Percentiles rank a stretch among this genome's conserved stretches.
Evolutionary conservation across 208 protist species (phyloP).

Genomic region (Wallacemonas collosoma): DNA sequence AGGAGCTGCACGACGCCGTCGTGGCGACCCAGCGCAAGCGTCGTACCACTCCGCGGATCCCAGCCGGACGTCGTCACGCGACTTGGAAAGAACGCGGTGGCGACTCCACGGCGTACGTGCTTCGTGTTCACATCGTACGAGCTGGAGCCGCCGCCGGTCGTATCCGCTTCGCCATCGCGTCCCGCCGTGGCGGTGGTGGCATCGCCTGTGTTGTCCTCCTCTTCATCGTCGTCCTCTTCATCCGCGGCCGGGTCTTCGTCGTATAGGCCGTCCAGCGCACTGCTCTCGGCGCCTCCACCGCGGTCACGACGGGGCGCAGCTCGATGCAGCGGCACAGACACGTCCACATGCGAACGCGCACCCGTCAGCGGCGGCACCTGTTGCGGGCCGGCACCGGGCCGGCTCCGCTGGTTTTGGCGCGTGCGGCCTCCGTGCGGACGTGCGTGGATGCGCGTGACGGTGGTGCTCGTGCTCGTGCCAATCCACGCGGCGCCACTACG

Average conservation of each 20-base stretch:
- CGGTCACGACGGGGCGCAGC: neutral
- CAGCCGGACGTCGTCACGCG: constrained; percentile 49
- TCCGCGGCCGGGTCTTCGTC: neutral
- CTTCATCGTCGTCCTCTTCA: constrained; percentile 18
- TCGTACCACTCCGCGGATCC: constrained; percentile 56
- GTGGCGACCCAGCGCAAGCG: constrained; percentile 61
- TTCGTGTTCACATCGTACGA: neutral
- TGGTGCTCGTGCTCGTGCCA: constrained; percentile 20
- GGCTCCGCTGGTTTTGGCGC: neutral
- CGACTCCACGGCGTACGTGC: neutral
- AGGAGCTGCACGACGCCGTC: constrained; percentile 67
- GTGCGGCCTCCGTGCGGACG: neutral
- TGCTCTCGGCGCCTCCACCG: neutral
- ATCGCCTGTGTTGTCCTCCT: neutral
- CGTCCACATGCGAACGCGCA: neutral
- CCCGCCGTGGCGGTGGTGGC: neutral
- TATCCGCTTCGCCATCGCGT: neutral
- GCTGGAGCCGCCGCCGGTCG: constrained; percentile 1
- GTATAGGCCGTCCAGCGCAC: neutral
- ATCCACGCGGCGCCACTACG: constrained; percentile 31
- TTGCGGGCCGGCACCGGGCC: neutral
- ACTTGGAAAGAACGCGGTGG: constrained; percentile 6
- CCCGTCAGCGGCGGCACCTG: neutral
- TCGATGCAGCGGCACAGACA: neutral
- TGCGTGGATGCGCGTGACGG: constrained; percentile 13